These are phyloP conservation scores for Fraxinus pennsylvanica DNA, from an alignment of 257 asterid species.

Conservation along the genomic window DNA sequence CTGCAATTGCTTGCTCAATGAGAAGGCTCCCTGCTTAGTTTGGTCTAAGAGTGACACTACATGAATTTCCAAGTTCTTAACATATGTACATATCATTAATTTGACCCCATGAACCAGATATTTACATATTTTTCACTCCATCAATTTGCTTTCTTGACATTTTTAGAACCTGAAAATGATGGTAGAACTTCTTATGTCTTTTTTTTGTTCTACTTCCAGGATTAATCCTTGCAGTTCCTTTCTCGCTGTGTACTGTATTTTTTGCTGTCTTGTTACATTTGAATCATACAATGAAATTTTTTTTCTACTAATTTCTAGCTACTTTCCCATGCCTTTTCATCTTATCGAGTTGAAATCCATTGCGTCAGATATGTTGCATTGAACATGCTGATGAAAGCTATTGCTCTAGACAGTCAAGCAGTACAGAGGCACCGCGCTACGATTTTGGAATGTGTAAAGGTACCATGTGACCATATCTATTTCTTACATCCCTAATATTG, in stretches of 20 bases:
- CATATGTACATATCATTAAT: background rate
- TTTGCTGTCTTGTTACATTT: slow-evolving; percentile 8
- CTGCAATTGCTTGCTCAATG: background rate
- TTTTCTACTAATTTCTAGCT: slow-evolving; percentile 17
- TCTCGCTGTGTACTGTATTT: slow-evolving; percentile 10
- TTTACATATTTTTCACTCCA: slow-evolving; percentile 1
- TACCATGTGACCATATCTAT: slow-evolving; percentile 26
- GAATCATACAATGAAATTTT: background rate
- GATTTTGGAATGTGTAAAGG: slow-evolving; percentile 98
- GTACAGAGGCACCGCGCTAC: slow-evolving; percentile 99
- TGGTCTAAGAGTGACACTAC: background rate
- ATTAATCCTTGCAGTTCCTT: slow-evolving; percentile 20
- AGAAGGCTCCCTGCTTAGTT: background rate
- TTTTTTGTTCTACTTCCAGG: background rate
- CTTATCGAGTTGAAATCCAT: slow-evolving; percentile 32
- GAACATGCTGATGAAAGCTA: slow-evolving; percentile 96
- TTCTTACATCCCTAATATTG: background rate
- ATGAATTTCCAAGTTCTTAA: background rate
- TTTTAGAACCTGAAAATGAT: slow-evolving; percentile 8
- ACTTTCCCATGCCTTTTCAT: slow-evolving; percentile 25
- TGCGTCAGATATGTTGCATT: slow-evolving; percentile 88
- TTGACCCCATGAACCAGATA: background rate
- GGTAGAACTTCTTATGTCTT: slow-evolving; percentile 3
- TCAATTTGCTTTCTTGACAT: background rate
- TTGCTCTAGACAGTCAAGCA: slow-evolving; percentile 92